Evolutionary conservation across 2,329 filamentous ascomycete genomes (phyloP), one percentile per base, ranked within the genome.

Genomic region (Pseudocercospora eumusae): DNA sequence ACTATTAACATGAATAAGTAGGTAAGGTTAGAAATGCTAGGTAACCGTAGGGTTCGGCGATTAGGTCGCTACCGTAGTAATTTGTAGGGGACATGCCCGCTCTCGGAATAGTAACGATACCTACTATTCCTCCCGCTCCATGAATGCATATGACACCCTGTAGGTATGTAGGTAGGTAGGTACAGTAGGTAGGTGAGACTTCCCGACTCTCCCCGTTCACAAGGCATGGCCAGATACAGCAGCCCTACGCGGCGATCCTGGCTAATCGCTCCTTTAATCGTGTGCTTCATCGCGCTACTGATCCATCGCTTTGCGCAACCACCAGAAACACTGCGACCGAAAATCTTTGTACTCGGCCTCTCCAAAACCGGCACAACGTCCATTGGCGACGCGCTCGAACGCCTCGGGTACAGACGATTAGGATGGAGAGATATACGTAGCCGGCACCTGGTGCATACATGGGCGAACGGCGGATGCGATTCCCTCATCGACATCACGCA

Each of bases 351-450:
- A 20, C 65, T 73, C 36, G 71, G 70, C 21, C 65, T 73, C 25
- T 73, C 71, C 7, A 72, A 73, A 45, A 73, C 70, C 31, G 70
- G 70, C 33, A 73, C 71, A 21, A 72, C 68, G 7, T 70, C 69
- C 18, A 71, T 73, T 36, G 71, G 71, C 62, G 69, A 73, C 63
- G 71, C 70, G 4, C 68, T 73, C 18, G 68, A 68, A 13, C 65
- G 66, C 3, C 63, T 73, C 5, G 67, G 68, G 20, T 73, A 73
- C 60, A 67, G 70, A n/a, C 69, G 70, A 1, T 64, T 73, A 20
- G 70, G 70, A 53, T 73, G 71, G 71, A 68, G 70, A 60, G 70
- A 73, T 61, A 69, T 73, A 36, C 66, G 71, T n/a, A 69, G 66
- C 33, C 67, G 71, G 4, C 70, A 72, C 45, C 63, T 73, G 54